These are phyloP conservation scores for Macrolepiota dolichaula DNA, from an alignment of 768 basidiomycete genomes.

Conservation along the genomic window DNA sequence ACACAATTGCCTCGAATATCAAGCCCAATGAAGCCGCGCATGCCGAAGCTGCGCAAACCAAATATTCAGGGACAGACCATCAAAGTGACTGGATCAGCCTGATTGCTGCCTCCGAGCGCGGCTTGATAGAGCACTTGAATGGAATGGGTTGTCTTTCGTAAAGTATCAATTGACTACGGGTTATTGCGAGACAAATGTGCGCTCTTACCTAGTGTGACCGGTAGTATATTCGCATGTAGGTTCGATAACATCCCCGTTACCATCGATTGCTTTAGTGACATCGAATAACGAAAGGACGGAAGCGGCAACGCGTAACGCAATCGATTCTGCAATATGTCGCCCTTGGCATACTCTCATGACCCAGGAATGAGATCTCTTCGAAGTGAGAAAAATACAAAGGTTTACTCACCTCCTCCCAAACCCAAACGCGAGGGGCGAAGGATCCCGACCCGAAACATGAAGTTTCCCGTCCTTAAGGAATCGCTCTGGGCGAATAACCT, in stretches of 20 bases:
- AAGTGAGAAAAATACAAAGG: not conserved
- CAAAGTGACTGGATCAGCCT: constrained; percentile 16
- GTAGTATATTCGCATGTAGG: constrained; percentile 11
- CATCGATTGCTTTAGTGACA: constrained; percentile 13
- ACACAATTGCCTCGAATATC: too few relatives aligned
- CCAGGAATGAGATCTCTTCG: too few relatives aligned
- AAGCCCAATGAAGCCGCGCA: too few relatives aligned
- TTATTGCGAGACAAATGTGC: not conserved
- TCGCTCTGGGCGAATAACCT: constrained; percentile 47
- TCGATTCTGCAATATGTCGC: constrained; percentile 15
- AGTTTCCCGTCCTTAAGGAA: constrained; percentile 36
- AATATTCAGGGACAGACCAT: not conserved
- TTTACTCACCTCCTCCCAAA: constrained; percentile 49
- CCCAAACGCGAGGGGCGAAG: constrained; percentile 48
- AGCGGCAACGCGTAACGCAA: constrained; percentile 15
- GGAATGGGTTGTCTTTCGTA: constrained; percentile 15
- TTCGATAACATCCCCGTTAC: constrained; percentile 11
- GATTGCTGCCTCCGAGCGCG: constrained; percentile 19
- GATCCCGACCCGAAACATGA: constrained; percentile 35
- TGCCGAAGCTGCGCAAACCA: too few relatives aligned
- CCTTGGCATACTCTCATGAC: constrained; percentile 24
- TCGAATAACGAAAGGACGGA: constrained; percentile 16
- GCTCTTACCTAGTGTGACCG: not conserved
- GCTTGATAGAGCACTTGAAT: constrained; percentile 25
- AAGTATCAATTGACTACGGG: not conserved